Conservation (phyloP, 129 eudicot genomes). For the Flaveria robusta region DNA sequence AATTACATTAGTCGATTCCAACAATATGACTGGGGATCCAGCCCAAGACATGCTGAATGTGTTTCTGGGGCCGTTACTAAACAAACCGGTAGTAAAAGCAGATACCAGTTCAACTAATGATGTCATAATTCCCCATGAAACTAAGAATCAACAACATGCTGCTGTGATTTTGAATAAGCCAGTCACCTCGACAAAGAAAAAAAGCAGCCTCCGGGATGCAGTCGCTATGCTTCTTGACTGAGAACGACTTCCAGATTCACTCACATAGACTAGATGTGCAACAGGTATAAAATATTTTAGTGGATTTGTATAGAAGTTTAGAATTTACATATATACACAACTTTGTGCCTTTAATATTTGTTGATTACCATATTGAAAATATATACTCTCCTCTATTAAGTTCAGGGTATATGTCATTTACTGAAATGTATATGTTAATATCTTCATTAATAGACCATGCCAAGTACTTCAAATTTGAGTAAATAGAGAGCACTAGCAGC, state of each 20-base stretch:
- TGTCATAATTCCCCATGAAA: conserved; percentile 29
- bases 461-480: neutral
- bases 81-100: conserved; percentile 39
- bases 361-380: neutral
- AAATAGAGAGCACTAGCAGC: neutral
- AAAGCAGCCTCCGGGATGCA: conserved; percentile 62
- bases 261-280: neutral
- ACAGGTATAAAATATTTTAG: conserved; percentile 5
- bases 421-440: neutral
- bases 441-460: conserved; percentile 5
- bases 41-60: conserved; percentile 72
- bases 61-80: conserved; percentile 63
- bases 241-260: conserved; percentile 9
- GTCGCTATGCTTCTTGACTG: conserved; percentile 67
- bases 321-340: conserved; percentile 15
- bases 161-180: conserved; percentile 34
- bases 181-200: conserved; percentile 48
- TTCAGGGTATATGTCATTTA: neutral
- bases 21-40: conserved; percentile 49
- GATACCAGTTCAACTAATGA: conserved; percentile 29
- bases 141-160: conserved; percentile 29
- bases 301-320: neutral
- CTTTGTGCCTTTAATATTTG: conserved; percentile 1
- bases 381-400: too few relatives aligned
- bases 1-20: conserved; percentile 20